Base-by-base conservation (phyloP, 2,329 filamentous ascomycete species). In the Curvularia eragrostidis region DNA sequence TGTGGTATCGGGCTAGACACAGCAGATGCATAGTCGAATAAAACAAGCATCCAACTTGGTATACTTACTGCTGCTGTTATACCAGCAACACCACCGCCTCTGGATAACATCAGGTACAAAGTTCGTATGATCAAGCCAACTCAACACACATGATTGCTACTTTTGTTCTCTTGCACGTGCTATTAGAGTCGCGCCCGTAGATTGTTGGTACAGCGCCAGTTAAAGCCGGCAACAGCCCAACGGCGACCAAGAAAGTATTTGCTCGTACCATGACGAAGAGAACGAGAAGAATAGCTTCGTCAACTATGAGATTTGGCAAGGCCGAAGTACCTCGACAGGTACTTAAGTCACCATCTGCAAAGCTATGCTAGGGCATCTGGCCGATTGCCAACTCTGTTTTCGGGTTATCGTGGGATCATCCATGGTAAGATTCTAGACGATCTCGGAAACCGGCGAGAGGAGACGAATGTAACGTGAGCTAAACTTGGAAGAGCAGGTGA, bases 81-180 rank as follows among this genome's bases (percentile, higher is more conserved):
- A 5, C 87, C 87, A 1, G 87, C 82, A 52, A 87, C 83, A 12
- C 87, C 87, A 13, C 83, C 87, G 32, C 87, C 87, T 36, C 71
- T 74, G 24, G 24, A 2, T 10, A 39, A 15, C 70, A 0, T 52
- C 76, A 46, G 26, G 32, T 26, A 36, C 19, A 13, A 12, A 15
- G 8, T 38, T 10, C 5, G 30, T 1, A 9, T 7, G 15, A 19
- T 12, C 26, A 23, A 15, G 15, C 1, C 9, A n/a, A 1, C 19
- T 0, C 9, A 23, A 66, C 66, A 39, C 52, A 75, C 67, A 77
- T 59, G 12, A 77, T 68, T 0, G 69, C 74, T 32, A 77, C 73
- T 5, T 59, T 72, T 5, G 74, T 77, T 48, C 56, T 72, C 24
- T 59, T 62, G 56, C 73, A 77, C 38, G 69, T 71, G 42, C 60